These are phyloP conservation scores for Penicillium robsamsonii DNA, from an alignment of 495 filamentous ascomycete species.

Conservation along the genomic window DNA sequence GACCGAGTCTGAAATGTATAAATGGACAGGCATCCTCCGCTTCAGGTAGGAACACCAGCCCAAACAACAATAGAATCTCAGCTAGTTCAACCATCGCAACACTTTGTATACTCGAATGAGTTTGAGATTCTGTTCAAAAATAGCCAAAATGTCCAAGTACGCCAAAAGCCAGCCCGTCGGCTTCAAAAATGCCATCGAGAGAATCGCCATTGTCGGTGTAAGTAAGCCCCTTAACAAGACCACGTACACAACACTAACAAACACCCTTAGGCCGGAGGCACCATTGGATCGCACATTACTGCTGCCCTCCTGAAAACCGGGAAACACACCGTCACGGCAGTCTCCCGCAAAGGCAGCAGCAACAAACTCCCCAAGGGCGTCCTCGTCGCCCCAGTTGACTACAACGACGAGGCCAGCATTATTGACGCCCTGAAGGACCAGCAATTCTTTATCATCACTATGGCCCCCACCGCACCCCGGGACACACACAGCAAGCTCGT, in stretches of 20 bases:
- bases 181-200: conserved; percentile 44
- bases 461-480: conserved; percentile 43
- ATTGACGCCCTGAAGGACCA: conserved; percentile 51
- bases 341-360: conserved; percentile 49
- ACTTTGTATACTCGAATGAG: no score
- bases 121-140: no score
- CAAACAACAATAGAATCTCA: no score
- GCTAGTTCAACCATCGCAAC: no score
- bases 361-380: conserved; percentile 47
- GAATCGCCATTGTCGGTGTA: conserved; percentile 52
- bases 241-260: conserved; percentile 16
- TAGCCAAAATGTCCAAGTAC: conserved; percentile 26
- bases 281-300: conserved; percentile 53
- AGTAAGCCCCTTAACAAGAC: conserved; percentile 12
- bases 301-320: conserved; percentile 48
- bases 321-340: conserved; percentile 53
- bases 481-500: conserved; percentile 53
- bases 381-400: conserved; percentile 44
- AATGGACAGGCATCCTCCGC: conserved; percentile 14
- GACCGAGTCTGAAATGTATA: conserved; percentile 15
- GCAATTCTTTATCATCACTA: conserved; percentile 60
- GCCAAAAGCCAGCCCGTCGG: conserved; percentile 37
- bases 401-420: conserved; percentile 46
- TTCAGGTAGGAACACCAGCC: neutral
- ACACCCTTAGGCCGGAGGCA: conserved; percentile 56